Conservation (phyloP, 2,329 filamentous ascomycete species). For the Sarocladiaceae sp. region DNA sequence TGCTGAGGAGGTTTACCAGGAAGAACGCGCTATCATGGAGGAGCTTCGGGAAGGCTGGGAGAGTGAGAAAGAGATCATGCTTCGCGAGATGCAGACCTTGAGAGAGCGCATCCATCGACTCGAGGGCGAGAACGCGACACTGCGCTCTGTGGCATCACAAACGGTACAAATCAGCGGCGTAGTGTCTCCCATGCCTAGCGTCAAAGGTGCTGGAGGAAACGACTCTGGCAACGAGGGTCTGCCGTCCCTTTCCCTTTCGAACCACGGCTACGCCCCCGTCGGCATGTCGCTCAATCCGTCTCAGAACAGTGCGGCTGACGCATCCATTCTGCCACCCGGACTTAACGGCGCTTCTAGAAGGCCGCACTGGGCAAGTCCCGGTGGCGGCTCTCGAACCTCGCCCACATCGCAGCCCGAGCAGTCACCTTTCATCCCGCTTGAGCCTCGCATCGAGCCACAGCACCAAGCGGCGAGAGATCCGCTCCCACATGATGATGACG, state of each 20-base stretch:
- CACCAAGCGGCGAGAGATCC: conserved; percentile 30
- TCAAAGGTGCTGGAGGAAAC: conserved; percentile 1
- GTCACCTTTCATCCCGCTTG: conserved; percentile 32
- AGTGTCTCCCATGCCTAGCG: conserved; percentile 23
- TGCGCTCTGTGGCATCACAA: conserved; percentile 25
- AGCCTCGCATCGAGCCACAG: conserved; percentile 37
- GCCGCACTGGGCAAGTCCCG: conserved; percentile 24
- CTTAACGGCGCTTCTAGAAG: conserved; percentile 27
- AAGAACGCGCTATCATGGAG: conserved; percentile 48
- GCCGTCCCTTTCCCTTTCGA: too few relatives aligned
- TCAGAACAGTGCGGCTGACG: conserved; percentile 14
- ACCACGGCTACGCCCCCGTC: background rate
- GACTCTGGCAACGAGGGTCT: conserved; percentile 12
- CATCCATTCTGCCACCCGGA: conserved; percentile 24
- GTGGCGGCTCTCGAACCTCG: conserved; percentile 27
- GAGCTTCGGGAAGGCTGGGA: conserved; percentile 42
- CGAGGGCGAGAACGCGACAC: conserved; percentile 29
- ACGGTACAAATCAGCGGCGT: conserved; percentile 22
- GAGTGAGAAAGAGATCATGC: conserved; percentile 34
- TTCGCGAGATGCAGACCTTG: conserved; percentile 35
- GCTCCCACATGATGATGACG: conserved; percentile 25
- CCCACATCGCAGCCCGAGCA: conserved; percentile 28
- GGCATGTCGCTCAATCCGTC: background rate
- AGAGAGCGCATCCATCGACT: conserved; percentile 30
- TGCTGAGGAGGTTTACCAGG: conserved; percentile 49